Evolutionary conservation across 495 filamentous ascomycete species (phyloP).

Genomic region (Friedmanniomyces endolithicus): DNA sequence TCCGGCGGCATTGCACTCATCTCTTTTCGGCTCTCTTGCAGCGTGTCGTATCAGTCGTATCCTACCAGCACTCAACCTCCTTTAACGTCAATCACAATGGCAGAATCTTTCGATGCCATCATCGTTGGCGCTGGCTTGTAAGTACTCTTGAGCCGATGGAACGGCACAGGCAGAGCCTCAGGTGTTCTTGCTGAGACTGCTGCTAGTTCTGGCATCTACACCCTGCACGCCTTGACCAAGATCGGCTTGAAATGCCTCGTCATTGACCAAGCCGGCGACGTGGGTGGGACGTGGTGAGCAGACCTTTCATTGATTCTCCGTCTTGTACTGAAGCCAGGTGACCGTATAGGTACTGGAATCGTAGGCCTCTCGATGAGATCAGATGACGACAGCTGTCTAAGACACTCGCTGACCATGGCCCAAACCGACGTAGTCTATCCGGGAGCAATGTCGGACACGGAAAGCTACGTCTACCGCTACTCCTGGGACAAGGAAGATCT

Average conservation of each 20-base stretch:
- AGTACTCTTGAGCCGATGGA: not conserved
- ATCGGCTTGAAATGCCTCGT: slow-evolving; percentile 15
- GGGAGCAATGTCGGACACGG: slow-evolving; percentile 16
- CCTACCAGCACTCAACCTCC: not conserved
- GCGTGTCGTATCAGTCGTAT: not conserved
- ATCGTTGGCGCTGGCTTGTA: slow-evolving; percentile 18
- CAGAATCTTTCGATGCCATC: slow-evolving; percentile 13
- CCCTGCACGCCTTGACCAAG: not conserved
- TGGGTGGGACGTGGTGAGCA: slow-evolving; percentile 14
- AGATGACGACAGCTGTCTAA: not conserved
- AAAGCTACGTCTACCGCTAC: slow-evolving; percentile 18
- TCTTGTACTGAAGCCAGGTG: not conserved
- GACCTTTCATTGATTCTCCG: not conserved
- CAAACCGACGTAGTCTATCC: slow-evolving; percentile 4
- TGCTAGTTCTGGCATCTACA: slow-evolving; percentile 10
- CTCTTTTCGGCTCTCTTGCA: not conserved
- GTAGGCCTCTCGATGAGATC: not conserved
- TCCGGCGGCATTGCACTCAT: too few species aligned
- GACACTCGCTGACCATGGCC: not conserved
- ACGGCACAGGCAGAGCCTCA: too few species aligned
- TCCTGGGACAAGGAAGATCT: slow-evolving; percentile 22
- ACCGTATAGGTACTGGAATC: not conserved
- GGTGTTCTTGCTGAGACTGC: too few species aligned
- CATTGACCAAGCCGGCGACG: slow-evolving; percentile 13
- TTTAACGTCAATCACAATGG: not conserved